Conservation (phyloP, 805 yeast species). For the Komagataella phaffii region DNA sequence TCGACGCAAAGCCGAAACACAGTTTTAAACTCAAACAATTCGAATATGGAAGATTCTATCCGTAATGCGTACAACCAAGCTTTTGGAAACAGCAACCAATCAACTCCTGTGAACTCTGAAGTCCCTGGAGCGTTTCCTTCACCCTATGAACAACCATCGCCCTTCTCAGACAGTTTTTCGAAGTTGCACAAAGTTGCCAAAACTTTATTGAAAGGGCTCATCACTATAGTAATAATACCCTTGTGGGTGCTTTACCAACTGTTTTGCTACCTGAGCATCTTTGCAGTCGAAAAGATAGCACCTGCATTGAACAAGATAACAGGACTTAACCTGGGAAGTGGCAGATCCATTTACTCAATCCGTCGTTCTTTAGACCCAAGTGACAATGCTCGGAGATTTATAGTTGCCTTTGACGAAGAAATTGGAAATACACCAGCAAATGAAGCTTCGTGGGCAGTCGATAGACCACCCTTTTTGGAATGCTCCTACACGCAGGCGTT, state of each 20-base stretch:
- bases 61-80: neutral
- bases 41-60: neutral
- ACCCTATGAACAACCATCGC: neutral
- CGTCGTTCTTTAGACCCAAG: constrained; percentile 9
- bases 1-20: neutral
- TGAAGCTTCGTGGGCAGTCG: constrained; percentile 5
- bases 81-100: neutral
- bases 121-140: neutral
- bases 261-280: neutral
- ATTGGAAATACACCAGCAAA: constrained; percentile 3
- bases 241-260: neutral
- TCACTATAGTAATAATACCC: neutral
- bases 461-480: constrained; percentile 34
- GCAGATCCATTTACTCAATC: neutral
- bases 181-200: neutral
- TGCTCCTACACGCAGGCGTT: constrained; percentile 78
- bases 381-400: constrained; percentile 19
- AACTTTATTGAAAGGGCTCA: neutral
- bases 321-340: neutral
- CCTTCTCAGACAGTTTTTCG: neutral
- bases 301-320: neutral
- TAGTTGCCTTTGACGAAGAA: constrained; percentile 17
- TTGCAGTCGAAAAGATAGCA: neutral
- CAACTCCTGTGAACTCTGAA: neutral
- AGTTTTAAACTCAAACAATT: neutral